Evolutionary conservation across 129 eudicot genomes (phyloP).

Genomic region (Lonicera japonica): DNA sequence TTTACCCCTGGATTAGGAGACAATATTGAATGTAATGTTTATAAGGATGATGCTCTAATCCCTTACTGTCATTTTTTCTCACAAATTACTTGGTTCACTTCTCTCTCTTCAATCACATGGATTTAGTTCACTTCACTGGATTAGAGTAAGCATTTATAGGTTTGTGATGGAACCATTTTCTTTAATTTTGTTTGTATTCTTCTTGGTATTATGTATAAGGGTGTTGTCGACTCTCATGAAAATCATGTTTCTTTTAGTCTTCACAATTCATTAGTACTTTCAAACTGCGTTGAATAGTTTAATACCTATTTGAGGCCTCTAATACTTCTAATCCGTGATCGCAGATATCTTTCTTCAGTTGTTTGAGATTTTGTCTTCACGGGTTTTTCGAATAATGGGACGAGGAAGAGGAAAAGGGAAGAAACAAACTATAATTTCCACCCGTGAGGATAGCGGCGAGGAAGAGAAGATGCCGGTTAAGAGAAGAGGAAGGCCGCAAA

Average conservation of each 20-base stretch:
- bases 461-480: conserved; percentile 64
- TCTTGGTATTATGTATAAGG: background rate
- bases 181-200: conserved; percentile 2
- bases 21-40: too few species aligned
- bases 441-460: conserved; percentile 64
- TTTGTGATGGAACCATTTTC: conserved; percentile 8
- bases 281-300: background rate
- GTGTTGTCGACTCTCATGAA: background rate
- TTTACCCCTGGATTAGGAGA: too few species aligned
- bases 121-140: background rate
- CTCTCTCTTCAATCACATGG: too few species aligned
- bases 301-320: background rate
- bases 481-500: conserved; percentile 92
- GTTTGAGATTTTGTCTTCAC: conserved; percentile 9
- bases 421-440: conserved; percentile 35
- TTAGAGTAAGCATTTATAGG: conserved; percentile 20
- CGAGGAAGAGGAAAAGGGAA: conserved; percentile 71
- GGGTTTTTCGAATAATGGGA: conserved; percentile 44
- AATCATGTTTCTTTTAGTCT: too few species aligned
- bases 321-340: background rate
- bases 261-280: background rate
- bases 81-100: too few species aligned
- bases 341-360: conserved; percentile 30
- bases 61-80: background rate
- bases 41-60: background rate